Base-by-base conservation (phyloP, 306 rosid genomes). In the Prunus fruticosa region DNA sequence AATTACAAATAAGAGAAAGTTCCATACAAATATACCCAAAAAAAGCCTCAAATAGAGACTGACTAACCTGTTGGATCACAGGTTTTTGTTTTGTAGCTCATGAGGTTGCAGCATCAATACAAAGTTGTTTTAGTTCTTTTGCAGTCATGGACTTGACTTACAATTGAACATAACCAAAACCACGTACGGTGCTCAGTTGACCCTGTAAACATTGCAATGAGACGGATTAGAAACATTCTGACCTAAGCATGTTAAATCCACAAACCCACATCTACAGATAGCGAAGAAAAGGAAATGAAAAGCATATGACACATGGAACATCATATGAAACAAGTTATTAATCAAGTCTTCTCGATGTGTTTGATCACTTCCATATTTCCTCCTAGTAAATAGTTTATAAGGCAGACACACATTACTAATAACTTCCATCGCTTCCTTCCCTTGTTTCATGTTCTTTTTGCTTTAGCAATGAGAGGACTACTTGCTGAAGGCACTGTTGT, bases 61-160 rank as follows among this genome's bases (percentile, higher is more conserved):
- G 4, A 16, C 86, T 80, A 62, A 95, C 99, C 97, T 95, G 99
- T 16, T 83, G 89, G 83, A 95, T 88, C 43, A 80, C 50, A 43
- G 99, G 99, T 23, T 80, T 92, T 86, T 95, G 99, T 89, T 92
- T 91, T 46, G 93, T 84, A 75, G 97, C 99, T 86, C 91, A 89
- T 38, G 96, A 89, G 75, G 81, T 90, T 75, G 92, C 92, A 49
- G 97, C 99, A 68, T 89, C 87, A 49, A 89, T 78, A 83, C 92
- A 95, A 83, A 92, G 96, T 83, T 87, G 89, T 82, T 89, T 89
- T 18, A 95, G 97, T 75, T 82, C 76, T 77, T 86, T 92, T 79
- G 90, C 99, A 18, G 78, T 82, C 97, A 43, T 56, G 53, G 65
- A 23, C 11, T 73, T 5, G 18, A 82, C 98, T 95, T 86, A 95